Conservation (phyloP, 1,139 yeast species). For the Taphrina pruni region DNA sequence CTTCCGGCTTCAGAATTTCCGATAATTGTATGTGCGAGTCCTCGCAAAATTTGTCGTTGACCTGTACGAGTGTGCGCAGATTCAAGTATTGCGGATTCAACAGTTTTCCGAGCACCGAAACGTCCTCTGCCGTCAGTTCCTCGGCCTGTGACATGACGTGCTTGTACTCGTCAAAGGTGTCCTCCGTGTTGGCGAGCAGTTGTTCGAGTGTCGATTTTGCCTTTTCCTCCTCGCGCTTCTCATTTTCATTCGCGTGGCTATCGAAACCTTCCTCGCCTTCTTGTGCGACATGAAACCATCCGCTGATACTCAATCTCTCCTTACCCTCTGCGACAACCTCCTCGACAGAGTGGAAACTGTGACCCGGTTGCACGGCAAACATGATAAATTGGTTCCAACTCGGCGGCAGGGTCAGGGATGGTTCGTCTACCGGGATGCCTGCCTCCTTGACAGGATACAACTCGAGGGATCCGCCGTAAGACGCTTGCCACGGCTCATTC, state of each 20-base stretch:
- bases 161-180: conserved; percentile 28
- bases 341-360: conserved; percentile 96
- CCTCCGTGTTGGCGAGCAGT: conserved; percentile 26
- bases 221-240: conserved; percentile 42
- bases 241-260: conserved; percentile 42
- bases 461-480: conserved; percentile 91
- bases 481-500: conserved; percentile 80
- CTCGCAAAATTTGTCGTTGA: conserved; percentile 58
- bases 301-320: conserved; percentile 89
- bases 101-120: conserved; percentile 51
- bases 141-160: conserved; percentile 72
- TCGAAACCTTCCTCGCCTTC: conserved; percentile 83
- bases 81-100: conserved; percentile 63
- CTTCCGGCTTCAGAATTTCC: conserved; percentile 10
- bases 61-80: conserved; percentile 59
- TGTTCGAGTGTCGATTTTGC: conserved; percentile 42
- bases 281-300: conserved; percentile 99
- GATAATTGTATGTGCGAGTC: conserved; percentile 42
- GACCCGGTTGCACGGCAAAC: conserved; percentile 94
- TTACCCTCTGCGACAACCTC: conserved; percentile 83
- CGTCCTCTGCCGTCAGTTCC: conserved; percentile 46
- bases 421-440: conserved; percentile 87
- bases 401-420: conserved; percentile 73
- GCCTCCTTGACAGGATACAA: conserved; percentile 85
- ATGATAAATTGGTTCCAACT: conserved; percentile 96